These are phyloP conservation scores for Oryza glaberrima DNA, from an alignment of 176 grass and related monocot genomes.

Conservation along the genomic window DNA sequence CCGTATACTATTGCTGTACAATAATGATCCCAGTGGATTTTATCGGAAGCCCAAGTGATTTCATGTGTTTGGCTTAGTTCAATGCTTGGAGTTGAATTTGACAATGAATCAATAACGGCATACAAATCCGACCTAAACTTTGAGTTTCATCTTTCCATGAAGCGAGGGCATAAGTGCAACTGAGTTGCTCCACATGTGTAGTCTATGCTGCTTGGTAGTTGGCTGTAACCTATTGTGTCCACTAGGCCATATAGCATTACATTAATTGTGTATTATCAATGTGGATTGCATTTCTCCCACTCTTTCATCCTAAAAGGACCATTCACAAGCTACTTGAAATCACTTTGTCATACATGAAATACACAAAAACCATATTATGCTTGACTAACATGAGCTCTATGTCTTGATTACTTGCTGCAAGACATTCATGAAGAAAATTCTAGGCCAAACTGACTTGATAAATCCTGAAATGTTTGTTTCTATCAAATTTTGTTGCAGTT, in stretches of 20 bases:
- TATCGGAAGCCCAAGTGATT: not conserved
- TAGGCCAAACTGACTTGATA: not conserved
- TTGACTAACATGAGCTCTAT: constrained; percentile 3
- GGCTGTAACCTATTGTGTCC: constrained; percentile 21
- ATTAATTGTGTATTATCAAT: constrained; percentile 7
- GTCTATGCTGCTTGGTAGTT: constrained; percentile 25
- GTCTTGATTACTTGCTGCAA: constrained; percentile 27
- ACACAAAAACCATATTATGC: not conserved
- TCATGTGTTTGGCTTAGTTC: constrained; percentile 6
- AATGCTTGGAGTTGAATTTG: constrained; percentile 34
- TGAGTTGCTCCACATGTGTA: constrained; percentile 6
- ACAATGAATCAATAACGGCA: not conserved
- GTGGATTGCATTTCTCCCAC: not conserved
- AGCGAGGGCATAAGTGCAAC: not conserved
- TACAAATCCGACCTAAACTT: constrained; percentile 29
- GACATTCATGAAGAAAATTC: constrained; percentile 16
- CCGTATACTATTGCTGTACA: not conserved
- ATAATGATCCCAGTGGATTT: not conserved
- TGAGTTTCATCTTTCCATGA: constrained; percentile 30
- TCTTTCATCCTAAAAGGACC: constrained; percentile 18
- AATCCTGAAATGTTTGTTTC: constrained; percentile 24
- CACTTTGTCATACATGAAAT: constrained; percentile 23
- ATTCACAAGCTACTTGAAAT: constrained; percentile 20
- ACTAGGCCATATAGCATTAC: constrained; percentile 22
- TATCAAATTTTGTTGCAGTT: constrained; percentile 60